These are phyloP conservation scores for Agaricus blazei DNA, from an alignment of 768 basidiomycete genomes.

Conservation along the genomic window DNA sequence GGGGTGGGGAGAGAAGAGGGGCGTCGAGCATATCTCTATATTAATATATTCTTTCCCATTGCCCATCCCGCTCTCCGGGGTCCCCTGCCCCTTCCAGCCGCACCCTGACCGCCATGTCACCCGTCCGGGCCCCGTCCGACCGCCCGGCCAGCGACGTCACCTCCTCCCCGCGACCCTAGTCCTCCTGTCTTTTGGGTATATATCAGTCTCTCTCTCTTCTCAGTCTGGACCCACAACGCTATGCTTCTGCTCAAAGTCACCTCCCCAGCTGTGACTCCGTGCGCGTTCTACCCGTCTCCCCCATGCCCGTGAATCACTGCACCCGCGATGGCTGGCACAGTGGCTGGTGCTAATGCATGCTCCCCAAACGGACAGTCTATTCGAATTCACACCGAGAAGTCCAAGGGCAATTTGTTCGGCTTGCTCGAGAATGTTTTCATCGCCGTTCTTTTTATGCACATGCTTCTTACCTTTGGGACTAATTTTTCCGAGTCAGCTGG, in stretches of 20 bases:
- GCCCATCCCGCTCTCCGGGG: neutral
- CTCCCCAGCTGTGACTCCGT: slow-evolving; percentile 7
- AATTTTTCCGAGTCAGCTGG: slow-evolving; percentile 6
- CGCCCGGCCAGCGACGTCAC: neutral
- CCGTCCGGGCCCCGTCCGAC: neutral
- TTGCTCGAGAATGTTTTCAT: slow-evolving; percentile 1
- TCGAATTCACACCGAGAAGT: neutral
- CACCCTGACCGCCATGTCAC: slow-evolving; percentile 19
- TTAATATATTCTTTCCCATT: neutral
- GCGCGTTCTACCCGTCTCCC: neutral
- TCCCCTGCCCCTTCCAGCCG: slow-evolving; percentile 11
- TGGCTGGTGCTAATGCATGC: neutral
- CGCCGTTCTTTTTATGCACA: slow-evolving; percentile 1
- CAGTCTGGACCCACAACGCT: no score
- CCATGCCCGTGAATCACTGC: no score
- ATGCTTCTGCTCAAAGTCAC: no score
- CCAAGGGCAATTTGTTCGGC: slow-evolving; percentile 3
- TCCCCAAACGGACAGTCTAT: neutral
- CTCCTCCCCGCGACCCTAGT: no score
- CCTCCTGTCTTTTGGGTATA: no score
- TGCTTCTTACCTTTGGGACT: slow-evolving; percentile 3
- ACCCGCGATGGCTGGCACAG: no score
- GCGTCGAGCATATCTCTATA: slow-evolving; percentile 8
- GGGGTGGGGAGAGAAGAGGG: slow-evolving; percentile 19
- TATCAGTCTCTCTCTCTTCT: no score